Conservation (phyloP, 768 basidiomycete genomes). For the Xanthoconium purpureum region DNA sequence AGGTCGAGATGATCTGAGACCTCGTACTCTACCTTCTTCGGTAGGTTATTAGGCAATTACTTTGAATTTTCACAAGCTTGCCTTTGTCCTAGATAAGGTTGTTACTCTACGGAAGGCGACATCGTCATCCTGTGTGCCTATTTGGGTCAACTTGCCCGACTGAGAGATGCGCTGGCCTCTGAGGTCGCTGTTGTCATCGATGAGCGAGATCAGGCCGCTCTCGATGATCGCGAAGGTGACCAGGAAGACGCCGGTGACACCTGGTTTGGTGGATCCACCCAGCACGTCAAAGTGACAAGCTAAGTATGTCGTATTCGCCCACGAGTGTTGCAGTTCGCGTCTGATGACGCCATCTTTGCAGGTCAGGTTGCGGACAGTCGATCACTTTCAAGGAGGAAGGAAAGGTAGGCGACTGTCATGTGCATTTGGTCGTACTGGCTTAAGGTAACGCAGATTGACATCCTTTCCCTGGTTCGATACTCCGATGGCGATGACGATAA, state of each 20-base stretch:
- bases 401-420: constrained; percentile 33
- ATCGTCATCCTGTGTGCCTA: constrained; percentile 57
- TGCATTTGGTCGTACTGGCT: not conserved
- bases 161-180: constrained; percentile 40
- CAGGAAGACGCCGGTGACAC: constrained; percentile 34
- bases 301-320: constrained; percentile 37
- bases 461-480: constrained; percentile 73
- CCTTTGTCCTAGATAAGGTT: constrained; percentile 40
- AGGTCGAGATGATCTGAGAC: constrained; percentile 49
- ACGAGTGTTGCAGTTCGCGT: not conserved
- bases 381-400: constrained; percentile 81
- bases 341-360: constrained; percentile 22
- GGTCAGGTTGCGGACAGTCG: constrained; percentile 71
- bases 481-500: constrained; percentile 47
- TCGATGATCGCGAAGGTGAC: constrained; percentile 49
- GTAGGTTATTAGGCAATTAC: constrained; percentile 12
- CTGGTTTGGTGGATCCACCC: constrained; percentile 24
- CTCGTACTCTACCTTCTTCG: constrained; percentile 51
- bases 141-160: constrained; percentile 46
- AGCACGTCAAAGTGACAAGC: constrained; percentile 50
- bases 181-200: constrained; percentile 65
- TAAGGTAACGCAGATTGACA: constrained; percentile 49
- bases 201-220: constrained; percentile 59
- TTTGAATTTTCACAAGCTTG: not conserved
- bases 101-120: constrained; percentile 44